phyloP scores from a whole-genome alignment of 1,284 basidiomycete species.

The Ustilago curta region DNA sequence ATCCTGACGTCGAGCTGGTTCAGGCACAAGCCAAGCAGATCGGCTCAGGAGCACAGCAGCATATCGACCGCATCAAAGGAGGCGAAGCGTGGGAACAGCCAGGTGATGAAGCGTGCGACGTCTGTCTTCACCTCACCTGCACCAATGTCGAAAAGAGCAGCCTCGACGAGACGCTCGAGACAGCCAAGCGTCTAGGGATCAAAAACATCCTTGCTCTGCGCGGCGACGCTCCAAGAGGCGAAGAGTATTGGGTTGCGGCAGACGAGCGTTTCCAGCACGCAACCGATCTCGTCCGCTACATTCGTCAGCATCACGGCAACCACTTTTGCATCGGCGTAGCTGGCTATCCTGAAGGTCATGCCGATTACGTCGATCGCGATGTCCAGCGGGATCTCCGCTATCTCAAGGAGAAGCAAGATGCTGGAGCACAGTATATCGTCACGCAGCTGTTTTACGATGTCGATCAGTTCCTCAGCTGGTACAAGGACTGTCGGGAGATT shows the following conservation, averaged over 20 bases:
- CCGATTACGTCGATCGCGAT: slow-evolving; percentile 74
- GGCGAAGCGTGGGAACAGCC: slow-evolving; percentile 23
- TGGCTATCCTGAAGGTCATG: slow-evolving; percentile 93
- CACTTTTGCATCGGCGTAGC: slow-evolving; percentile 93
- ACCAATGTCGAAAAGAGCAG: slow-evolving; percentile 84
- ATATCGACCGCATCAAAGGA: slow-evolving; percentile 24
- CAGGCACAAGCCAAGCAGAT: slow-evolving; percentile 17
- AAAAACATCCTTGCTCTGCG: slow-evolving; percentile 91
- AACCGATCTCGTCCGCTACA: slow-evolving; percentile 89
- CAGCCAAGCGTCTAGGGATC: slow-evolving; percentile 84
- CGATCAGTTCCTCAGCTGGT: slow-evolving; percentile 71
- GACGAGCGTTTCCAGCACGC: slow-evolving; percentile 88
- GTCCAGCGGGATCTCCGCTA: slow-evolving; percentile 79
- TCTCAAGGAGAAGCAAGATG: slow-evolving; percentile 90
- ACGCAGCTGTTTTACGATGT: slow-evolving; percentile 98
- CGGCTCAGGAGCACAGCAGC: slow-evolving; percentile 15
- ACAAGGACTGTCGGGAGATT: slow-evolving; percentile 67
- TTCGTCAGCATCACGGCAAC: slow-evolving; percentile 84
- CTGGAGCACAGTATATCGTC: slow-evolving; percentile 94
- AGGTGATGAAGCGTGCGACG: slow-evolving; percentile 84
- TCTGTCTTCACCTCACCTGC: slow-evolving; percentile 94
- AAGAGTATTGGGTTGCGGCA: slow-evolving; percentile 89
- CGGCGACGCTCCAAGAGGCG: slow-evolving; percentile 86
- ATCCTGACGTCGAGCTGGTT: slow-evolving; percentile 34
- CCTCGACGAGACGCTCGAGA: slow-evolving; percentile 83